Base-by-base conservation (phyloP, 495 filamentous ascomycete species). In the Immersiella caudata region DNA sequence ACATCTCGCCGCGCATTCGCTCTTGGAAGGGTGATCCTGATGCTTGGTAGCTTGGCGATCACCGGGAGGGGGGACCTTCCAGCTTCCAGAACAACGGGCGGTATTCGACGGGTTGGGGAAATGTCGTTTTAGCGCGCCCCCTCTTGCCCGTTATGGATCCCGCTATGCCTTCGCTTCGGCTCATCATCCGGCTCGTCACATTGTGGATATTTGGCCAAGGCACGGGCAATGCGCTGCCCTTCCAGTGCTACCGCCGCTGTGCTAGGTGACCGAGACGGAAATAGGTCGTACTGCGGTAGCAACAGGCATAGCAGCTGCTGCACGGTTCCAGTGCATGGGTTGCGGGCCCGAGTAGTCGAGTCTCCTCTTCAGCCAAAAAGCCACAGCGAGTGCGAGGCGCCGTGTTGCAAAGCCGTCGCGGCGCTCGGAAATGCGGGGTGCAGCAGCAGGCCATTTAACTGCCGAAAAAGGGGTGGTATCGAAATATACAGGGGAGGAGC, bases 401-500 rank as follows among this genome's bases (percentile, higher is more conserved):
- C 52, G 24, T 6, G 52, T 26, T 22, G 27, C 56, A 27, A 27
- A 26, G 56, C 18, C 56, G 56, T 9, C 21, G 9, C 56, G 56
- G 56, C 25, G 16, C 5, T 59, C 24, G 56, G 56, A 59, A 33
- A 59, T 59, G 56, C 56, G 56, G 56, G 56, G 56, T 59, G 56
- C 56, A 59, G 56, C 56, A 33, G 24, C 11, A 22, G 12, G 26
- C 62, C 33, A 46, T 46, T 12, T 46, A 65, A 65, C 63, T 65
- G 63, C 63, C 63, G 63, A 65, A 36, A 20, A 58, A 35, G 24
- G 22, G 46, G 46, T 33, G 59, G 62, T 25, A 36, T 54, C 63
- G 11, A 40, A 56, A 65, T 65, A 65, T 65, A 65, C 63, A 57
- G 55, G 63, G 36, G 36, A 52, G 29, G 36, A 55, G 27, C 61